Base-by-base conservation (phyloP, 177 flowering plant genomes). In the Tripterygium wilfordii region DNA sequence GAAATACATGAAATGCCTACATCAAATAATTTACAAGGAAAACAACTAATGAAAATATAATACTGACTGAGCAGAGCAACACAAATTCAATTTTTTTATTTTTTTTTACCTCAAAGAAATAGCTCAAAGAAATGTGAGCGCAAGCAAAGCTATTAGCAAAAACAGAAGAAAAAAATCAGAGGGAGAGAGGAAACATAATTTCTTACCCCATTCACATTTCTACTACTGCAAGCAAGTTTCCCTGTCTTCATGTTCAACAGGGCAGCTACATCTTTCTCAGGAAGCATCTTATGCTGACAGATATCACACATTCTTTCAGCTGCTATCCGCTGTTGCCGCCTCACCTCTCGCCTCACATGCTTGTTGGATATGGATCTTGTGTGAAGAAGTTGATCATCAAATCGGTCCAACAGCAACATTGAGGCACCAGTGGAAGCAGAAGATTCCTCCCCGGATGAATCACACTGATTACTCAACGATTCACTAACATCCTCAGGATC, bases 1-100 rank as follows among this genome's bases (percentile, higher is more conserved):
- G 99, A 54, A 73, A 94, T 18, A 89, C 63, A 60, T 94, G 99
- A 68, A 84, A 94, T 56, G 86, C 89, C 99, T 92, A 70, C 74
- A 75, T 9, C 26, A 10, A 3, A 27, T 27, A 8, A 27, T n/a
- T n/a, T n/a, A n/a, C n/a, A n/a, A n/a, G n/a, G n/a, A n/a, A n/a
- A n/a, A n/a, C n/a, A n/a, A n/a, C n/a, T n/a, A n/a, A n/a, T n/a
- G n/a, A n/a, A n/a, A n/a, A n/a, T n/a, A n/a, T n/a, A n/a, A n/a
- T n/a, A n/a, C n/a, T n/a, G n/a, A n/a, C n/a, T n/a, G n/a, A n/a
- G n/a, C n/a, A n/a, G n/a, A n/a, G n/a, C n/a, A n/a, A n/a, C n/a
- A n/a, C n/a, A n/a, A n/a, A n/a, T n/a, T n/a, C n/a, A n/a, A n/a
- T n/a, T n/a, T n/a, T n/a, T n/a, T n/a, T n/a, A n/a, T n/a, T n/a